These are phyloP conservation scores for Tetracladium setigerum DNA, from an alignment of 495 filamentous ascomycete species.

Conservation along the genomic window DNA sequence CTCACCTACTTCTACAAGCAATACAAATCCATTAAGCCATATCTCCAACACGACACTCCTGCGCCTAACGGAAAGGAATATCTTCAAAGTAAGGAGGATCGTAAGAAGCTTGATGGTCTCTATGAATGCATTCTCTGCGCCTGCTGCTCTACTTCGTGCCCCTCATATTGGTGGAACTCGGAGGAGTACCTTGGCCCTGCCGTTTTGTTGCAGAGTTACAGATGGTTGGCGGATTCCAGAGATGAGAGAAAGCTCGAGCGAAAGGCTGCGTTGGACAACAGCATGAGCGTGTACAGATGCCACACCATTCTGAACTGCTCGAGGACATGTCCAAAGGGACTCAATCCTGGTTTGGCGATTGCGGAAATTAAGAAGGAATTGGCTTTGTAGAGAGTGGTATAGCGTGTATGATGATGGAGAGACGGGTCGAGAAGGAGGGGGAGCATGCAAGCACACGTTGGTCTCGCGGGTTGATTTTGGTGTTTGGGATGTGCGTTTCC, in stretches of 20 bases:
- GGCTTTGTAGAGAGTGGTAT: slow-evolving; percentile 45
- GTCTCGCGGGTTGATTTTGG: slow-evolving; percentile 7
- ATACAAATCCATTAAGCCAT: slow-evolving; percentile 99
- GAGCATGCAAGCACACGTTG: neutral
- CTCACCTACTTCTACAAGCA: slow-evolving; percentile 99
- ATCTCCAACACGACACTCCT: slow-evolving; percentile 80
- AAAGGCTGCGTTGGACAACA: slow-evolving; percentile 89
- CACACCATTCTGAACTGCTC: slow-evolving; percentile 99
- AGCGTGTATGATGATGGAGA: too few species aligned
- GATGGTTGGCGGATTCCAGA: slow-evolving; percentile 88
- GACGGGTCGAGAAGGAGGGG: too few species aligned
- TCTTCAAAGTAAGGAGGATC: slow-evolving; percentile 81
- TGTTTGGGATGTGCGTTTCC: too few species aligned
- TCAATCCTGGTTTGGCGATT: slow-evolving; percentile 92
- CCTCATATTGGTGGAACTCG: slow-evolving; percentile 99
- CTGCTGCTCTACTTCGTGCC: slow-evolving; percentile 97
- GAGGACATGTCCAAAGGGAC: slow-evolving; percentile 91
- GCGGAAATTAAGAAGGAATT: slow-evolving; percentile 98
- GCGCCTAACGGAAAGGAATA: slow-evolving; percentile 77
- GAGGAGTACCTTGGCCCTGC: slow-evolving; percentile 97
- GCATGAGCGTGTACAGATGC: slow-evolving; percentile 96
- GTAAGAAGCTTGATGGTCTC: slow-evolving; percentile 93
- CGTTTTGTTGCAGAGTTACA: slow-evolving; percentile 91
- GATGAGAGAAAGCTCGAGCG: slow-evolving; percentile 83
- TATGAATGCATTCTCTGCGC: slow-evolving; percentile 99